Conservation (phyloP, 495 filamentous ascomycete genomes). For the Hyaloscypha variabilis region DNA sequence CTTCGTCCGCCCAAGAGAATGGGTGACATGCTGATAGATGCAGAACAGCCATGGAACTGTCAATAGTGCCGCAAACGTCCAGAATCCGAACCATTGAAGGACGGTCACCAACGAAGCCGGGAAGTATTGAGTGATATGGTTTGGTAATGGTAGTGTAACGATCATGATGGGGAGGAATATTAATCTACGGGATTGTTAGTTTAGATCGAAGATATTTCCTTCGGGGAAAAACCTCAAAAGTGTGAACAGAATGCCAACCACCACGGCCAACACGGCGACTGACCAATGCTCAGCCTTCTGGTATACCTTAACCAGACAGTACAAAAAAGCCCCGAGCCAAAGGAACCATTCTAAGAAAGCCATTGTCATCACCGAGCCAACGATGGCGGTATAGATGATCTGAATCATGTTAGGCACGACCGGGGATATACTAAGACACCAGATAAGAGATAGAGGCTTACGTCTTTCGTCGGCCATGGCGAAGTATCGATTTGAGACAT, state of each 20-base stretch:
- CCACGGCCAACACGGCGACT: conserved; percentile 71
- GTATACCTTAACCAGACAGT: conserved; percentile 87
- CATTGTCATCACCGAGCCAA: conserved; percentile 80
- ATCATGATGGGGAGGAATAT: conserved; percentile 95
- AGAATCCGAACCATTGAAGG: conserved; percentile 96
- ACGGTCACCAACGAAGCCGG: conserved; percentile 65
- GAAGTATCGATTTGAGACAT: conserved; percentile 45
- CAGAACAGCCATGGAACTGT: conserved; percentile 93
- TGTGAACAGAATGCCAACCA: conserved; percentile 75
- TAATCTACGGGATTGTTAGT: conserved; percentile 49
- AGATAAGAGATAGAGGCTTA: conserved; percentile 41
- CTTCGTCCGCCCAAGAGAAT: conserved; percentile 78
- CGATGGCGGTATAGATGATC: conserved; percentile 82
- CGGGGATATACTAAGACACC: neutral
- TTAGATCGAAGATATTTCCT: neutral
- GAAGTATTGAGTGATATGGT: conserved; percentile 68
- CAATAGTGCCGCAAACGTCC: conserved; percentile 84
- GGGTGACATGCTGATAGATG: conserved; percentile 85
- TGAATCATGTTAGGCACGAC: conserved; percentile 34
- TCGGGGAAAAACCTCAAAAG: conserved; percentile 68
- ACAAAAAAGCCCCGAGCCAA: conserved; percentile 89
- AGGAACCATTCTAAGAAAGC: conserved; percentile 94
- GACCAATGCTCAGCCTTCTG: conserved; percentile 89
- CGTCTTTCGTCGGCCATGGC: conserved; percentile 67
- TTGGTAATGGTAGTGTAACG: conserved; percentile 86